Base-by-base conservation (phyloP, 2,329 filamentous ascomycete species). In the Trichoderma semiorbis region DNA sequence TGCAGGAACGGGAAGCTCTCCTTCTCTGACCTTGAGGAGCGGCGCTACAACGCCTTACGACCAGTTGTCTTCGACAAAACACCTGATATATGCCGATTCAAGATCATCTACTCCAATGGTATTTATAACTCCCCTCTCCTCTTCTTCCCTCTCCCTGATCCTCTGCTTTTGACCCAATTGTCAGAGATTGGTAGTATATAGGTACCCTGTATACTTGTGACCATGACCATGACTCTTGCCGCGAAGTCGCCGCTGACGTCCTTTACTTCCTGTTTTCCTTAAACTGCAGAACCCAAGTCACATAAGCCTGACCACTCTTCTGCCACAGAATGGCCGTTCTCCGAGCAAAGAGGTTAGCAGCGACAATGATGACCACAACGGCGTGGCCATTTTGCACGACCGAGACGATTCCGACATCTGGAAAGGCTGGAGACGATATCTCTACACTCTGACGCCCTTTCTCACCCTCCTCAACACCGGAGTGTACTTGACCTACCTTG, bases 401-500 rank as follows among this genome's bases (percentile, higher is more conserved):
- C 83, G 84, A 53, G 81, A 83, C 72, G 82, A 84, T 58, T 76
- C 72, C 30, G 82, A 85, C n/a, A 83, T 80, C 64, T 85, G 82
- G 81, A 81, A 80, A 63, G 84, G 84, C 43, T 84, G 83, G 83
- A 83, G 79, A 71, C 79, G 83, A 12, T 75, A 80, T 36, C 60
- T 85, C 12, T 85, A 80, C 75, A 75, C 74, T 21, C 74, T 84
- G 36, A 78, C 79, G 8, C 83, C 83, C 0, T 62, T 82, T 36
- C 69, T 85, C 67, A 84, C 81, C 21, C 61, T 85, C n/a, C 47
- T 79, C 73, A 84, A 82, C 75, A 84, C 80, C 14, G 74, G 74
- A n/a, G 61, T 84, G n/a, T 85, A 83, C 76, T n/a, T 85, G 5
- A 47, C 78, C 70, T 89, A 89, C 73, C 84, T 89, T 8, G 81